Percentiles rank a stretch among this genome's conserved stretches.
Conservation (phyloP, 768 basidiomycete genomes). For the Pleurotus tuoliensis region DNA sequence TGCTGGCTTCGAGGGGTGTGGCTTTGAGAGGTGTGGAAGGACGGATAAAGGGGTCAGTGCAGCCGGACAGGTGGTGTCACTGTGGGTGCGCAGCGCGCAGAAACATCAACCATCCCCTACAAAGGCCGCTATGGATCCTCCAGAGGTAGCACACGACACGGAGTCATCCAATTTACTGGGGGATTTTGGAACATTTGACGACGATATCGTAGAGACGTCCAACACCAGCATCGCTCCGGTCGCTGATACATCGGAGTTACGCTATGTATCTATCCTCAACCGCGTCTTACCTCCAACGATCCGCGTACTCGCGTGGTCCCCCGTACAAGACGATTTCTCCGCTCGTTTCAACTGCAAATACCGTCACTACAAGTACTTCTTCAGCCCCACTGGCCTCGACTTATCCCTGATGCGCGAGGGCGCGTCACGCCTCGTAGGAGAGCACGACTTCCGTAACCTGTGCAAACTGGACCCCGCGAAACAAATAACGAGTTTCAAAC, state of each 20-base stretch:
- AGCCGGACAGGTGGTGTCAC: constrained; percentile 87
- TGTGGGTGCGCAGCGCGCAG: constrained; percentile 82
- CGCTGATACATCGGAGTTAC: constrained; percentile 46
- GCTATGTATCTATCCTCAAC: constrained; percentile 81
- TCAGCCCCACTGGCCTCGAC: constrained; percentile 66
- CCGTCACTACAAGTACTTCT: constrained; percentile 98
- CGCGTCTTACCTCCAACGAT: constrained; percentile 85
- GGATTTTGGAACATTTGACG: constrained; percentile 19
- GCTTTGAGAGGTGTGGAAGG: constrained; percentile 87
- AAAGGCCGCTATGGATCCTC: neutral
- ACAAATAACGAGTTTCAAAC: constrained; percentile 77
- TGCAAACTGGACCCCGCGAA: constrained; percentile 92
- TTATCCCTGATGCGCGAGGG: constrained; percentile 72
- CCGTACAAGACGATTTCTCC: constrained; percentile 74
- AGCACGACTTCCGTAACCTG: constrained; percentile 94
- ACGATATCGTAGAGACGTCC: constrained; percentile 22
- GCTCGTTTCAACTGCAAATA: constrained; percentile 83
- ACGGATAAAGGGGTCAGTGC: constrained; percentile 96
- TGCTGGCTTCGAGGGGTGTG: constrained; percentile 78
- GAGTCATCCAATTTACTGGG: constrained; percentile 12
- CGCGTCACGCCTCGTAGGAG: constrained; percentile 69
- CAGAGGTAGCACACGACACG: neutral
- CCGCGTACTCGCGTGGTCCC: constrained; percentile 91
- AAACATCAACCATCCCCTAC: constrained; percentile 11
- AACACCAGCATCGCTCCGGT: constrained; percentile 3